Base-by-base conservation (phyloP, 148 eudicot genomes). In the Rhododendron mucronatum region DNA sequence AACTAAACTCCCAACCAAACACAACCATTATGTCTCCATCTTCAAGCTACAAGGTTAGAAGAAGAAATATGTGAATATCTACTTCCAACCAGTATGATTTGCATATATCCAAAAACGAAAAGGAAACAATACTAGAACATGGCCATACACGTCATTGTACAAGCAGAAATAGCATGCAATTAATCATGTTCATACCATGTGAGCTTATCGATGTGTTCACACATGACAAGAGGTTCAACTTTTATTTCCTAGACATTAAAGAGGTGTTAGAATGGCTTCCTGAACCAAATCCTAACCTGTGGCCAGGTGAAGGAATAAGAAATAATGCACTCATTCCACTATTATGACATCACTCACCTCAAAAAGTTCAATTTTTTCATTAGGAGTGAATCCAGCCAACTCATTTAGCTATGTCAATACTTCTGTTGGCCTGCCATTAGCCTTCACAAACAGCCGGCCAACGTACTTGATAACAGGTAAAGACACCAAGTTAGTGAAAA, bases 241-340 rank as follows among this genome's bases (percentile, higher is more conserved):
- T 97, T 97, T 69, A 97, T 94, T 90, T 97, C 99, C 99, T 95
- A 88, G 44, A 86, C 55, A 84, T 63, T 44, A 78, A 83, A 83
- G 78, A 75, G 86, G 83, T 50, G 8, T 21, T 55, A 84, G n/a
- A 63, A 39, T 84, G n/a, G 48, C 39, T 35, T 35, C 79, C 8
- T 3, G 30, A 30, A 77, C 13, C 8, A 69, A 18, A 61, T 37
- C n/a, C 26, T 30, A 28, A 44, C 28, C 55, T 41, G 85, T 51
- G 44, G 73, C 85, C 82, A 87, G 35, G 47, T 20, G 37, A 83
- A 44, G 67, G 23, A 37, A 44, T 16, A 47, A 67, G 53, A 61
- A 87, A 48, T 55, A 84, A 39, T 12, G 37, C 20, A 84, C 15
- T 51, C 30, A 9, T 69, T 28, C 37, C 5, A 78, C 39, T 78